A percentile compares a stretch with the other conserved stretches of the same genome.
Evolutionary conservation across 2,329 filamentous ascomycete species (phyloP).

Genomic region (Sordariomycetes sp.): DNA sequence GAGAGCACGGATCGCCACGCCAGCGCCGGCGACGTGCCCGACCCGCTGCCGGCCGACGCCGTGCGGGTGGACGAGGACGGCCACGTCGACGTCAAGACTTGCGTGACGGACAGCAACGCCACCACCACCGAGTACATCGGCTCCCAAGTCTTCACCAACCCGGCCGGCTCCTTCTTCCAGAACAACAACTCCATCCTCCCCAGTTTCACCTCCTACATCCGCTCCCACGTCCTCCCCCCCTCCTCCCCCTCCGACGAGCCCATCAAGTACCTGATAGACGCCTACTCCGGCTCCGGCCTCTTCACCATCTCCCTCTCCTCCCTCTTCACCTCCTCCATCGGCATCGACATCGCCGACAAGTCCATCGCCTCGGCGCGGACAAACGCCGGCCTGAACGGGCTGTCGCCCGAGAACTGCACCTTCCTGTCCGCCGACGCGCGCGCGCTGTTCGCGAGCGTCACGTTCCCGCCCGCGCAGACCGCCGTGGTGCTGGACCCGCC

Average conservation of each 20-base stretch:
- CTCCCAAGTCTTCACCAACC: constrained; percentile 77
- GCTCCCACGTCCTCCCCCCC: constrained; percentile 60
- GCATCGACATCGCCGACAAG: constrained; percentile 77
- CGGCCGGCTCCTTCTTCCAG: constrained; percentile 93
- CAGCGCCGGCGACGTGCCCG: constrained; percentile 27
- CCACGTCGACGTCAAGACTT: constrained; percentile 72
- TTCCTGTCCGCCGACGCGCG: constrained; percentile 88
- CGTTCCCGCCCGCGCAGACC: constrained; percentile 68
- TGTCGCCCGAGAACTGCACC: constrained; percentile 55
- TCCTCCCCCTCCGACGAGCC: constrained; percentile 12
- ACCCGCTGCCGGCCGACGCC: constrained; percentile 19
- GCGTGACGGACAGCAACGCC: constrained; percentile 76
- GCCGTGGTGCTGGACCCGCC: constrained; percentile 96
- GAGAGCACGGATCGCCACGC: constrained; percentile 66
- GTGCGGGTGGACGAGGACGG: constrained; percentile 38
- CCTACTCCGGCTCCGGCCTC: constrained; percentile 92
- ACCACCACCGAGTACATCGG: constrained; percentile 82
- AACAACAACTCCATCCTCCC: constrained; percentile 98
- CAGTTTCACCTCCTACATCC: constrained; percentile 77
- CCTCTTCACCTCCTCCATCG: constrained; percentile 73
- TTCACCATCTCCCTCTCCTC: constrained; percentile 90
- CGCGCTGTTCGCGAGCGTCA: constrained; percentile 67
- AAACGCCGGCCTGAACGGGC: constrained; percentile 69
- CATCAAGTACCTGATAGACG: constrained; percentile 87
- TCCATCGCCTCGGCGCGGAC: constrained; percentile 69